phyloP scores from a whole-genome alignment of 2,329 filamentous ascomycete genomes.

The Ophiocordyceps camponoti-rufipedis region DNA sequence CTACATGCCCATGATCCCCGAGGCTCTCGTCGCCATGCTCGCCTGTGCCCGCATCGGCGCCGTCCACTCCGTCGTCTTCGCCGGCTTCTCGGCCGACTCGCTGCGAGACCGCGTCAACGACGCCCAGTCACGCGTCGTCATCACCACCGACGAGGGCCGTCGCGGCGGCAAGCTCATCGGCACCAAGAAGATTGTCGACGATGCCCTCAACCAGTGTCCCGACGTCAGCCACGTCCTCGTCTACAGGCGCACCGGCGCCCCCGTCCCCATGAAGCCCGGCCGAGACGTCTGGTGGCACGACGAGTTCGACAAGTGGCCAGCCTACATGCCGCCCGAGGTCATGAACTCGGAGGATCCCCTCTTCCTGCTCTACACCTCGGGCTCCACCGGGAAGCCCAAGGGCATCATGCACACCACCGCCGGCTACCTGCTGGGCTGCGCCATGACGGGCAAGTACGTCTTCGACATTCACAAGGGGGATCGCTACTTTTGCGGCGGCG shows the following conservation, averaged over 20 bases:
- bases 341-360: slow-evolving; percentile 92
- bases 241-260: slow-evolving; percentile 85
- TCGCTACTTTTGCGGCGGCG: slow-evolving; percentile 91
- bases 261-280: slow-evolving; percentile 76
- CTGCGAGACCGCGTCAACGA: slow-evolving; percentile 89
- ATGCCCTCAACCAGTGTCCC: slow-evolving; percentile 90
- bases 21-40: slow-evolving; percentile 79
- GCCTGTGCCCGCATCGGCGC: slow-evolving; percentile 87
- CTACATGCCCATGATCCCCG: slow-evolving; percentile 97
- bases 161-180: slow-evolving; percentile 93
- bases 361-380: slow-evolving; percentile 95
- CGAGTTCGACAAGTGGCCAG: slow-evolving; percentile 91
- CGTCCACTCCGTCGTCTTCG: slow-evolving; percentile 93
- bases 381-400: slow-evolving; percentile 96
- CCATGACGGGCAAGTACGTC: slow-evolving; percentile 91
- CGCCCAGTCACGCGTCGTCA: slow-evolving; percentile 78
- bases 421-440: slow-evolving; percentile 86
- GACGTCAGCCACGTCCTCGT: slow-evolving; percentile 74
- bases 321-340: slow-evolving; percentile 74
- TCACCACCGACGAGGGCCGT: slow-evolving; percentile 95
- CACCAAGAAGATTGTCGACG: slow-evolving; percentile 98
- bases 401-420: slow-evolving; percentile 95
- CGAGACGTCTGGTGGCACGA: slow-evolving; percentile 98
- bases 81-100: slow-evolving; percentile 92
- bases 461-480: slow-evolving; percentile 95